Base-by-base conservation (phyloP, 306 rosid species). In the Sicyos baderoa region DNA sequence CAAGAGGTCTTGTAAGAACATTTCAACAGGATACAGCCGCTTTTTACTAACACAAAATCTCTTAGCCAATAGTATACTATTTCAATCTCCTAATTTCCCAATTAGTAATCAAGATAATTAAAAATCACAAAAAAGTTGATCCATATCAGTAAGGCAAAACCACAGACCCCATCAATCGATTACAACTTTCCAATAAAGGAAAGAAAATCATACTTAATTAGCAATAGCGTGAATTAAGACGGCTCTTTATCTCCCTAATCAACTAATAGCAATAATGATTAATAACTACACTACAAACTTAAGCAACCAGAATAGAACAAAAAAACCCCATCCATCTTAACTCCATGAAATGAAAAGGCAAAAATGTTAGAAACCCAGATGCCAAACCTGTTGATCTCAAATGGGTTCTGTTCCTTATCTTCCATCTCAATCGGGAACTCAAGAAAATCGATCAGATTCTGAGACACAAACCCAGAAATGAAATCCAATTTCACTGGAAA, bases 301-400 rank as follows among this genome's bases (percentile, higher is more conserved):
- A 2, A 29, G 44, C 42, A 48, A 56, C 16, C 23, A 22, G 21
- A 21, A 44, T 22, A 45, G 55, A 22, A 7, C 12, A 27, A 1
- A 17, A 9, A 3, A 42, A 12, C 70, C 70, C n/a, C 12, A 64
- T 42, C 27, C 21, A 63, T 10, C 52, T 40, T 40, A 54, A 12
- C 21, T 45, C 25, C 2, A 65, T 65, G 54, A 65, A 44, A 44
- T 37, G 2, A 44, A 45, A 40, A 40, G 19, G 23, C 35, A 65
- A 65, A 35, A 65, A 65, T 42, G 35, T 47, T 48, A 0, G 14
- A 48, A 66, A 66, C 56, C 71, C 71, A 66, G 72, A 67, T 49
- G 56, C 0, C 4, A 25, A 67, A 67, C 72, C 72, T 67, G 55
- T 67, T 23, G 37, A 67, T 67, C 57, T 48, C 57, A 67, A 22